Conservation (phyloP, 768 basidiomycete species). For the Pisolithus tinctorius region DNA sequence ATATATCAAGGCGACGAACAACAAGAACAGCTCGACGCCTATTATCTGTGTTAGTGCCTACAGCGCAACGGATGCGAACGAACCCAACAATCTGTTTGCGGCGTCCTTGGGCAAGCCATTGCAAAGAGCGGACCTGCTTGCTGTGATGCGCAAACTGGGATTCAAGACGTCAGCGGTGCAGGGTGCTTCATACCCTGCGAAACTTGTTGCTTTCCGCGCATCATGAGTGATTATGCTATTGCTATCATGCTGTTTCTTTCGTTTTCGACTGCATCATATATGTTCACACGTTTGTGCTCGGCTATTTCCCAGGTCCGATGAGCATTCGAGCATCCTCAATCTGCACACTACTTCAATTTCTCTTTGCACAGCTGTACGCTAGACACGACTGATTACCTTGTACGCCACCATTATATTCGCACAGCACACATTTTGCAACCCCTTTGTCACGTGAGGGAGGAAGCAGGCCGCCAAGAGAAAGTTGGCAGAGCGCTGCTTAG, state of each 20-base stretch:
- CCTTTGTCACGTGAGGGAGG: neutral
- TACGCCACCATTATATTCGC: constrained; percentile 3
- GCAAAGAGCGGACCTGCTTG: constrained; percentile 79
- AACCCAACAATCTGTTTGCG: constrained; percentile 64
- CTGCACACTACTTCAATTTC: too few relatives aligned
- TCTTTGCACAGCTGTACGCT: constrained; percentile 12
- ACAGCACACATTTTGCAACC: neutral
- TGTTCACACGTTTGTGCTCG: too few relatives aligned
- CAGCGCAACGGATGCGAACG: constrained; percentile 60
- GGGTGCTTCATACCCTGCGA: constrained; percentile 43
- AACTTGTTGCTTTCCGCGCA: constrained; percentile 39
- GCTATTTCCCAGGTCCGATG: too few relatives aligned
- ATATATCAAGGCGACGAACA: constrained; percentile 95
- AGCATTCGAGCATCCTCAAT: too few relatives aligned
- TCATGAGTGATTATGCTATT: constrained; percentile 18
- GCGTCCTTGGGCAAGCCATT: constrained; percentile 85
- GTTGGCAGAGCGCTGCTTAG: too few relatives aligned
- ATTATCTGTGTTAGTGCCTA: constrained; percentile 91
- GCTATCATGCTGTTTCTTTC: constrained; percentile 17
- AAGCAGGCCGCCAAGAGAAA: too few relatives aligned
- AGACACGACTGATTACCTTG: constrained; percentile 7
- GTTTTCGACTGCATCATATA: constrained; percentile 4
- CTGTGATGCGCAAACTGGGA: constrained; percentile 77
- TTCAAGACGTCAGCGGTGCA: constrained; percentile 81
- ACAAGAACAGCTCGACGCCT: constrained; percentile 89